Conservation (phyloP, 2,329 filamentous ascomycete species). For the Penicillium sp. region DNA sequence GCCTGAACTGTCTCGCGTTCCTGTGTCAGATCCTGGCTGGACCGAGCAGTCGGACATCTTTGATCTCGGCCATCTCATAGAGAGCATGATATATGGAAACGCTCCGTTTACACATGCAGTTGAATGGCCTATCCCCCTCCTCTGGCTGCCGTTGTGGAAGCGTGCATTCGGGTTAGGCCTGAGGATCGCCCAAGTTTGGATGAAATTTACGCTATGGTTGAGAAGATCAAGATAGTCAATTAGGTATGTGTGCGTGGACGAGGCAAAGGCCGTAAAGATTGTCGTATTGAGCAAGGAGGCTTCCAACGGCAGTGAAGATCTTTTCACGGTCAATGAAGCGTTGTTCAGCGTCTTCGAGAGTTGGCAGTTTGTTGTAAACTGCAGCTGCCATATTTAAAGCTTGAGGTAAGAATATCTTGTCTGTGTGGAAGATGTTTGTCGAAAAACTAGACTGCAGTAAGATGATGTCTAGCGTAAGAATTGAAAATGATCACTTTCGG, state of each 20-base stretch:
- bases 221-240: background rate
- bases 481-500: background rate
- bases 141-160: too few relatives aligned
- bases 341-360: background rate
- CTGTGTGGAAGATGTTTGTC: background rate
- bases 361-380: background rate
- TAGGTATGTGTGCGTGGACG: background rate
- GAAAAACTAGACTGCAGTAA: background rate
- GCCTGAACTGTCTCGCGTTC: background rate
- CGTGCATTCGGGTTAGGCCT: too few relatives aligned
- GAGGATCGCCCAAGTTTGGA: too few relatives aligned
- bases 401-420: background rate
- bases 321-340: background rate
- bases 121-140: too few relatives aligned
- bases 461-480: background rate
- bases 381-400: background rate
- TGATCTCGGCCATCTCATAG: background rate
- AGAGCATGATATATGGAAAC: slow-evolving; percentile 1
- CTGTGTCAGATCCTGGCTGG: background rate
- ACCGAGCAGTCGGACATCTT: background rate
- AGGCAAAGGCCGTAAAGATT: background rate
- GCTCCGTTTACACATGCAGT: background rate
- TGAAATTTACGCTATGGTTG: too few relatives aligned
- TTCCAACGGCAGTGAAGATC: background rate
- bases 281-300: too few relatives aligned